phyloP scores from a whole-genome alignment of 2,329 filamentous ascomycete genomes.

The Orbilia brochopaga region DNA sequence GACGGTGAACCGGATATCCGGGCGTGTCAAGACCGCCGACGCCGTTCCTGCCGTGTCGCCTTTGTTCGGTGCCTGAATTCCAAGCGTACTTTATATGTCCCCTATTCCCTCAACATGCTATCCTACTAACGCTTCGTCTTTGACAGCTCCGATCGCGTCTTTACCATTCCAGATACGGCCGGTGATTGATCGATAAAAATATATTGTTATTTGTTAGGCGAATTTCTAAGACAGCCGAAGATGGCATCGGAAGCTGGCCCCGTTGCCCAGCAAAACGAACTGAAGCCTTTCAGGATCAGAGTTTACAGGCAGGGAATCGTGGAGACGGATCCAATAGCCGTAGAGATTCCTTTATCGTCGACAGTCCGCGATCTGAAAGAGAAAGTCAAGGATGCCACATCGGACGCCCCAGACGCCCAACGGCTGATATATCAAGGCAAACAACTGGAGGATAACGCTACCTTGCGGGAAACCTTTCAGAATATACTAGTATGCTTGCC shows the following conservation, averaged over 20 bases:
- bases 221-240: too few species aligned
- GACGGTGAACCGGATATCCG: too few species aligned
- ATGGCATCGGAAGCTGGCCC: slow-evolving; percentile 24
- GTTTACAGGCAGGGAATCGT: slow-evolving; percentile 20
- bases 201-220: too few species aligned
- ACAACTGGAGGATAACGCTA: slow-evolving; percentile 26
- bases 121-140: neutral
- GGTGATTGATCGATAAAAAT: too few species aligned
- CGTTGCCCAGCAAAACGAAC: neutral
- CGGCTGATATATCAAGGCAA: slow-evolving; percentile 31
- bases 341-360: slow-evolving; percentile 15
- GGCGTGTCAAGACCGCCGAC: too few species aligned
- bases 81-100: too few species aligned
- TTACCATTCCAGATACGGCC: too few species aligned
- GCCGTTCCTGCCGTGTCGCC: too few species aligned
- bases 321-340: slow-evolving; percentile 12
- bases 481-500: slow-evolving; percentile 9
- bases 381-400: slow-evolving; percentile 9
- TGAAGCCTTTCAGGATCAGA: slow-evolving; percentile 13
- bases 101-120: neutral
- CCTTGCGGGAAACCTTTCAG: slow-evolving; percentile 22
- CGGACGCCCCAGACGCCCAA: slow-evolving; percentile 6
- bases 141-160: neutral
- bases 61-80: too few species aligned
- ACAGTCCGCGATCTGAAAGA: slow-evolving; percentile 31